Evolutionary conservation across 2,329 filamentous ascomycete species (phyloP).

Genomic region (Verruconis gallopava): DNA sequence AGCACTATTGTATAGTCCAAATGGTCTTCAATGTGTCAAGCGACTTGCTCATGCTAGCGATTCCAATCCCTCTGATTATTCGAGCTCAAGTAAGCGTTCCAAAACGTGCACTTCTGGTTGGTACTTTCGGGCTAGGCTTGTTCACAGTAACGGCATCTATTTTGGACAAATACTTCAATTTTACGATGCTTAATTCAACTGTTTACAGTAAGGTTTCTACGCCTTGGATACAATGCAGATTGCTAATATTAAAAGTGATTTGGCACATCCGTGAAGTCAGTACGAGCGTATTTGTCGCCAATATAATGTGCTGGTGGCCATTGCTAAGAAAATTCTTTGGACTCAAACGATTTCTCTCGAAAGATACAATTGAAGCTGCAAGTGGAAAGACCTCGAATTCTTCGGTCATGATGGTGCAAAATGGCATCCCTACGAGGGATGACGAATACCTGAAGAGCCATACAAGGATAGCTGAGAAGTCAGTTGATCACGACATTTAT

Average conservation of each 20-base stretch:
- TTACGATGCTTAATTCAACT: constrained; percentile 30
- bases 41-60: constrained; percentile 11
- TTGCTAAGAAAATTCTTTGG: constrained; percentile 28
- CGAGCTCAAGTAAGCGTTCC: constrained; percentile 8
- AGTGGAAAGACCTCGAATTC: no score
- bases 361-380: not conserved
- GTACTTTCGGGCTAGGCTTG: constrained; percentile 32
- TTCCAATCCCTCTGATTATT: constrained; percentile 11
- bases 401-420: no score
- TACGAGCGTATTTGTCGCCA: constrained; percentile 35
- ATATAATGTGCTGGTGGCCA: constrained; percentile 36
- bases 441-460: no score
- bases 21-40: constrained; percentile 12
- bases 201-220: constrained; percentile 26
- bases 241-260: constrained; percentile 42
- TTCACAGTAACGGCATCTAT: constrained; percentile 36
- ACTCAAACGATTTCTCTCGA: not conserved
- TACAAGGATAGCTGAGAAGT: no score
- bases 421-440: no score
- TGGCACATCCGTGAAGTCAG: constrained; percentile 38
- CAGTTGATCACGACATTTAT: no score
- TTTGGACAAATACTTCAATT: constrained; percentile 37
- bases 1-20: constrained; percentile 11
- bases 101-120: constrained; percentile 11
- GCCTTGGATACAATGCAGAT: not conserved